Percentiles rank a stretch among this genome's conserved stretches.
Evolutionary conservation across 164 flowering plant genomes (phyloP).

Genomic region (Kingdonia uniflora): DNA sequence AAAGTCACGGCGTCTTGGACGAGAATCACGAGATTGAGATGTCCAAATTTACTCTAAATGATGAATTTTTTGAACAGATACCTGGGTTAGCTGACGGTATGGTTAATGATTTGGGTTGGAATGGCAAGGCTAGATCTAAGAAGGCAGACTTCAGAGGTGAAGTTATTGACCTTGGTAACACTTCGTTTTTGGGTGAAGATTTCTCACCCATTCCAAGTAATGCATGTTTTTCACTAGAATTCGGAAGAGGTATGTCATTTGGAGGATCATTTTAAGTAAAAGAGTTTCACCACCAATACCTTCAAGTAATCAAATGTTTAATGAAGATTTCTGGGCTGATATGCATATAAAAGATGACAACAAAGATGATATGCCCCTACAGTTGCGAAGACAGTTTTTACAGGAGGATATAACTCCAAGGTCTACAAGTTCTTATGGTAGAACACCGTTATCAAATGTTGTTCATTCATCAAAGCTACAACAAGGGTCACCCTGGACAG

Average conservation of each 20-base stretch:
- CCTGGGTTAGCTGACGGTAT: conserved; percentile 7
- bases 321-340: conserved; percentile 10
- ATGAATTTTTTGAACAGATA: conserved; percentile 16
- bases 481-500: conserved; percentile 79
- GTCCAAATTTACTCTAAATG: no score
- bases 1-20: conserved; percentile 13
- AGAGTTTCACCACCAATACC: conserved; percentile 33
- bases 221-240: conserved; percentile 14
- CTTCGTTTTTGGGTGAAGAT: conserved; percentile 16
- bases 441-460: conserved; percentile 47
- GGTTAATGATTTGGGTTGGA: conserved; percentile 16
- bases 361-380: conserved; percentile 12
- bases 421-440: conserved; percentile 17
- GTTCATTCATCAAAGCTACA: conserved; percentile 31
- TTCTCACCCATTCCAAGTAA: conserved; percentile 15
- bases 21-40: conserved; percentile 12
- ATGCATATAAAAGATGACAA: conserved; percentile 10
- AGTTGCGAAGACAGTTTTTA: conserved; percentile 16
- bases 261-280: conserved; percentile 17
- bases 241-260: conserved; percentile 19
- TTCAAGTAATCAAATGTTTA: conserved; percentile 13
- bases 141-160: conserved; percentile 31
- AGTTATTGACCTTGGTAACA: conserved; percentile 34
- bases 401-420: conserved; percentile 19
- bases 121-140: conserved; percentile 12